Evolutionary conservation across 805 yeast species (phyloP).

Genomic region (Ogataea trehalophila): DNA sequence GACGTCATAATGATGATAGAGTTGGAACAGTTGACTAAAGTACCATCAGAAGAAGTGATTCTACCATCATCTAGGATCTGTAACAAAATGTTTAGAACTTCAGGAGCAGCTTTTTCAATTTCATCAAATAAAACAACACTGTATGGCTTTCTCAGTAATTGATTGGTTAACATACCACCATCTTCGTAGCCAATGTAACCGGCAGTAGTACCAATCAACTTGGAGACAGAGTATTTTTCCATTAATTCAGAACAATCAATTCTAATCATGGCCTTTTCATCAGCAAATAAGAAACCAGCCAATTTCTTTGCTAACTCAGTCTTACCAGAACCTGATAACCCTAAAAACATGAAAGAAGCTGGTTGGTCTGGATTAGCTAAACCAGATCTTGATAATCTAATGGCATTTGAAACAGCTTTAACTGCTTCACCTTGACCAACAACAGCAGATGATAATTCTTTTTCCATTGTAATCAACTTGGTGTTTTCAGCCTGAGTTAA

Average conservation of each 20-base stretch:
- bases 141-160: constrained; percentile 85
- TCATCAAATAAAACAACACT: constrained; percentile 96
- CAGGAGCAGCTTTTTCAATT: constrained; percentile 98
- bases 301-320: constrained; percentile 96
- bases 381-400: constrained; percentile 90
- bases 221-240: constrained; percentile 94
- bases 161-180: constrained; percentile 95
- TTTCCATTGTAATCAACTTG: constrained; percentile 93
- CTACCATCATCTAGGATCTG: constrained; percentile 97
- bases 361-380: constrained; percentile 96
- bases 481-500: constrained; percentile 92
- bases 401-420: constrained; percentile 92
- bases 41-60: constrained; percentile 91
- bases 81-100: constrained; percentile 84
- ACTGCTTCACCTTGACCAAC: constrained; percentile 97
- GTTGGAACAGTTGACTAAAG: constrained; percentile 88
- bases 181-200: constrained; percentile 97
- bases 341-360: constrained; percentile 89
- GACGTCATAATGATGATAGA: constrained; percentile 94
- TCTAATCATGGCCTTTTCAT: constrained; percentile 94
- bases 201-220: constrained; percentile 94
- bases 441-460: constrained; percentile 71
- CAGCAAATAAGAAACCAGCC: constrained; percentile 93
- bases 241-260: constrained; percentile 95
- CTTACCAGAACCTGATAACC: constrained; percentile 96